phyloP scores from a whole-genome alignment of 2,329 filamentous ascomycete species.

The Dactylellina drechsleri region DNA sequence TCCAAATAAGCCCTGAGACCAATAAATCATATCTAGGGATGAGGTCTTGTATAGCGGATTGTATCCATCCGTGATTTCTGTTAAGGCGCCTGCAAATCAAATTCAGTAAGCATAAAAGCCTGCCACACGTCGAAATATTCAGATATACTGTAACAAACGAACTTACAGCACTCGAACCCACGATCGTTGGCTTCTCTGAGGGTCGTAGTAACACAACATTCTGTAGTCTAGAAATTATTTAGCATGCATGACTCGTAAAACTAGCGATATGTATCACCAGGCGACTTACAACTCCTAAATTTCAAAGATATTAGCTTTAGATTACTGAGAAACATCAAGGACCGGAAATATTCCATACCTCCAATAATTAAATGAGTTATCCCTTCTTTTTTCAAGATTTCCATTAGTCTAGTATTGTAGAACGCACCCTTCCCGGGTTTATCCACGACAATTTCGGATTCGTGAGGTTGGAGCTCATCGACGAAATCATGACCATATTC shows the following conservation, averaged over 20 bases:
- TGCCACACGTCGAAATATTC: background rate
- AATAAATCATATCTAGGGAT: constrained; percentile 61
- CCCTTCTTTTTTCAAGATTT: constrained; percentile 67
- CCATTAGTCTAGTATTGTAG: constrained; percentile 68
- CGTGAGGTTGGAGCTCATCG: constrained; percentile 66
- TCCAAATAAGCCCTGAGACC: constrained; percentile 61
- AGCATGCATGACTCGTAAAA: constrained; percentile 23
- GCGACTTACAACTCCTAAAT: constrained; percentile 51
- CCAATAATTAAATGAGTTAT: constrained; percentile 69
- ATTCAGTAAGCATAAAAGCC: too few species aligned
- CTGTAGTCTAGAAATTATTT: constrained; percentile 32
- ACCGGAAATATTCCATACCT: constrained; percentile 14
- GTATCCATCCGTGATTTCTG: constrained; percentile 62
- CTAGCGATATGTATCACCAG: background rate
- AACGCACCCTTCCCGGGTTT: constrained; percentile 71
- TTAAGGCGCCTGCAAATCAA: constrained; percentile 60
- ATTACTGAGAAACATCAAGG: too few species aligned
- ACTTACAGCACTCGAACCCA: constrained; percentile 70
- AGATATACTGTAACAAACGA: background rate
- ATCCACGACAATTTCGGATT: constrained; percentile 68
- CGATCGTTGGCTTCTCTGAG: constrained; percentile 70
- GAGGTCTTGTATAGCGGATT: constrained; percentile 61
- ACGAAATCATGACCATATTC: constrained; percentile 69
- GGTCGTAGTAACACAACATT: constrained; percentile 69
- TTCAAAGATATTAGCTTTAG: too few species aligned